These are phyloP conservation scores for Pecoramyces ruminantium DNA, from an alignment of 192 early-diverging fungal genomes.

Conservation along the genomic window DNA sequence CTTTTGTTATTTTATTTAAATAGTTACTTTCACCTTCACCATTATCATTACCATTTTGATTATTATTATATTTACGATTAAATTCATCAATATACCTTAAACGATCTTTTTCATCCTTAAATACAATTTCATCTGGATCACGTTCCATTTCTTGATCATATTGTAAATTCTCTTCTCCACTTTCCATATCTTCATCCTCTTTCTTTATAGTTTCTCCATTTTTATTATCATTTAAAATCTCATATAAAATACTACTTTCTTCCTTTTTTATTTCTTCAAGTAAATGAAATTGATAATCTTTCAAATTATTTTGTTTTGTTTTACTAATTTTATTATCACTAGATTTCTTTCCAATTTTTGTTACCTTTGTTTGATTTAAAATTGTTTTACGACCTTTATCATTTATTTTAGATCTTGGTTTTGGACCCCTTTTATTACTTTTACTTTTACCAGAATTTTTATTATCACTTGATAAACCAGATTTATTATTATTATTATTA, in stretches of 20 bases:
- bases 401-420: too few species aligned
- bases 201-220: background rate
- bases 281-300: background rate
- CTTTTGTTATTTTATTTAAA: background rate
- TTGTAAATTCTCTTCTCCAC: background rate
- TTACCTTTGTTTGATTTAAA: too few species aligned
- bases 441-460: too few species aligned
- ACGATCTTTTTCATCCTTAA: background rate
- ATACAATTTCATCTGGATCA: background rate
- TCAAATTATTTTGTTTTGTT: background rate
- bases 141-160: background rate
- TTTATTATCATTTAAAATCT: background rate
- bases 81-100: background rate
- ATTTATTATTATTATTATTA: too few species aligned
- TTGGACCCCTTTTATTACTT: too few species aligned
- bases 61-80: background rate
- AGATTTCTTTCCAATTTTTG: background rate
- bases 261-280: background rate
- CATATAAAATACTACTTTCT: background rate
- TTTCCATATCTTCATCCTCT: background rate
- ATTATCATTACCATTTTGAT: background rate
- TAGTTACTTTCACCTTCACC: background rate
- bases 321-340: background rate
- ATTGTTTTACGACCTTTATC: too few species aligned
- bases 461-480: too few species aligned